Conservation (phyloP, 1,139 yeast species). For the Lodderomyces orthopsilosis region DNA sequence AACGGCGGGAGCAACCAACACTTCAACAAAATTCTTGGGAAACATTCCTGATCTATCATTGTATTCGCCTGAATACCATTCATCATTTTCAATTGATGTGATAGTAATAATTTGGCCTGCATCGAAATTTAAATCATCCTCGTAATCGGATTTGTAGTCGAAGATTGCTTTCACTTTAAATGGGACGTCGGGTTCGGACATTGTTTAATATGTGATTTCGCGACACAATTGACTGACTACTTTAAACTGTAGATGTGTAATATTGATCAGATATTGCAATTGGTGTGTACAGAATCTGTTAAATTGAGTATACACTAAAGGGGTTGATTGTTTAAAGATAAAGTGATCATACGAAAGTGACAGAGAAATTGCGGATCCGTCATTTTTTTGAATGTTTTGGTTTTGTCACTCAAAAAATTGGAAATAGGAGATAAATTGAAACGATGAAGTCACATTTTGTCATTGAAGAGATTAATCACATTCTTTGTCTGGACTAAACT, state of each 20-base stretch:
- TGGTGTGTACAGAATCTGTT: too few species aligned
- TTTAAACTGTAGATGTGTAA: not conserved
- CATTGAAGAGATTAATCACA: too few species aligned
- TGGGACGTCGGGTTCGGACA: constrained; percentile 32
- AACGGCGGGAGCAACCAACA: constrained; percentile 16
- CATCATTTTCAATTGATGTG: constrained; percentile 60
- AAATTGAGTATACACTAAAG: too few species aligned
- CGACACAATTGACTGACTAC: not conserved
- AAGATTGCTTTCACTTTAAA: constrained; percentile 69
- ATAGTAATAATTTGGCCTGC: constrained; percentile 78
- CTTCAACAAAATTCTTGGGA: constrained; percentile 79
- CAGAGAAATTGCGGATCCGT: not conserved
- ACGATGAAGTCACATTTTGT: not conserved
- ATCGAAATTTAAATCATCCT: constrained; percentile 65
- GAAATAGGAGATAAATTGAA: not conserved
- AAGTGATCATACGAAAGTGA: not conserved
- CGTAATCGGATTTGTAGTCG: constrained; percentile 74
- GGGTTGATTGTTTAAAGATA: not conserved
- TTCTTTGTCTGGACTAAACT: too few species aligned
- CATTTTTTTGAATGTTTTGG: not conserved
- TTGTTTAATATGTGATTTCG: not conserved
- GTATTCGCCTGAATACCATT: constrained; percentile 81
- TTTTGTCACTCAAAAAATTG: not conserved
- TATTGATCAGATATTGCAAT: too few species aligned
- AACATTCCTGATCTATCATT: constrained; percentile 70